phyloP scores from a whole-genome alignment of 2,329 filamentous ascomycete species.

The Drechmeria coniospora region DNA sequence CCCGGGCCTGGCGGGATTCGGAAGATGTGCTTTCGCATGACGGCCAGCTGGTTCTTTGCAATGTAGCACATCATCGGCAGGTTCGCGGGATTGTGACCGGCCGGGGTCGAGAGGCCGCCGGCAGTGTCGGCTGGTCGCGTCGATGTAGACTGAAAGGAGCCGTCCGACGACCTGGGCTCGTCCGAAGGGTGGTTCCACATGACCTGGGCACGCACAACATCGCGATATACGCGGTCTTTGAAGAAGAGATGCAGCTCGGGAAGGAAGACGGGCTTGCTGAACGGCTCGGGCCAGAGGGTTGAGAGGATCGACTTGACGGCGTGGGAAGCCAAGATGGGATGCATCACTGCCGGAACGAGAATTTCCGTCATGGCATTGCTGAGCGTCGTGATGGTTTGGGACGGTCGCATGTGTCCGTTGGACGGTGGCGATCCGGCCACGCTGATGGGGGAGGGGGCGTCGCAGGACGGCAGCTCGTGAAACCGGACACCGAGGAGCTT shows the following conservation, averaged over 20 bases:
- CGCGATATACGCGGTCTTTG: constrained; percentile 27
- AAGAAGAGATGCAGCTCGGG: constrained; percentile 35
- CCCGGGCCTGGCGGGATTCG: constrained; percentile 26
- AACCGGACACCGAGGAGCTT: constrained; percentile 32
- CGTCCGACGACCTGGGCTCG: constrained; percentile 10
- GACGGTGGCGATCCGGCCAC: constrained; percentile 18
- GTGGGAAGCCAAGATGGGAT: constrained; percentile 20
- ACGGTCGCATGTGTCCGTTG: constrained; percentile 21
- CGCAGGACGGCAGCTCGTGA: constrained; percentile 23
- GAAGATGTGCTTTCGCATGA: constrained; percentile 31
- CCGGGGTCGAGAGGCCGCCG: constrained; percentile 8
- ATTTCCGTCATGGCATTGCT: constrained; percentile 28
- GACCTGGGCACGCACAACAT: constrained; percentile 31
- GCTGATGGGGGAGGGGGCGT: constrained; percentile 22
- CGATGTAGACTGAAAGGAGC: constrained; percentile 20
- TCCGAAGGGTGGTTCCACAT: constrained; percentile 28
- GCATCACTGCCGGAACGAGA: constrained; percentile 17
- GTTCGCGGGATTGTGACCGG: constrained; percentile 8
- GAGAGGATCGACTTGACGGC: constrained; percentile 28
- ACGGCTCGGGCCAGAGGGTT: constrained; percentile 26
- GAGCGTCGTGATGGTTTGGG: constrained; percentile 25
- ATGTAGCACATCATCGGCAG: constrained; percentile 29
- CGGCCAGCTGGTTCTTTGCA: constrained; percentile 28
- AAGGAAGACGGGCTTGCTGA: constrained; percentile 13
- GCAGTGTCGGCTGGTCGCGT: constrained; percentile 19